Conservation (phyloP, 805 yeast genomes). For the Wickerhamiella hasegawae region DNA sequence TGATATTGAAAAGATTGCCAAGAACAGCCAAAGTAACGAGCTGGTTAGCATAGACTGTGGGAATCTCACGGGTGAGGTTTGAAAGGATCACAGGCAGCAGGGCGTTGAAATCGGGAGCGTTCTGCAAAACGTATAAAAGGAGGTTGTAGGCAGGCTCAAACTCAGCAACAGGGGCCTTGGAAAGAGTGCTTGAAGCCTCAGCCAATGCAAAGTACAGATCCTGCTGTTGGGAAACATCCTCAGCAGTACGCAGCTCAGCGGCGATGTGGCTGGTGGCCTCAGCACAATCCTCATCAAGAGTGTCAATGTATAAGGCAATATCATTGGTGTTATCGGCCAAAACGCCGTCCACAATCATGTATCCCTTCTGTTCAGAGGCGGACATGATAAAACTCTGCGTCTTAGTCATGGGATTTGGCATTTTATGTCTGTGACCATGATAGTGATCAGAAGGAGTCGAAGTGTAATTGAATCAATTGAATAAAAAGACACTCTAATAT, state of each 20-base stretch:
- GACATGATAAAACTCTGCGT: not conserved
- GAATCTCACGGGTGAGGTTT: slow-evolving; percentile 16
- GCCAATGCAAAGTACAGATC: slow-evolving; percentile 19
- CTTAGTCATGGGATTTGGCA: not conserved
- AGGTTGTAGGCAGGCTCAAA: slow-evolving; percentile 26
- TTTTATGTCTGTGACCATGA: too few species aligned
- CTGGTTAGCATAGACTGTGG: slow-evolving; percentile 15
- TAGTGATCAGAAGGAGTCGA: too few species aligned
- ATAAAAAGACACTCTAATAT: too few species aligned
- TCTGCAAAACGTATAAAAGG: slow-evolving; percentile 21
- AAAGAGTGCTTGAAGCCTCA: slow-evolving; percentile 16
- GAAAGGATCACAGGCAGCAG: slow-evolving; percentile 18
- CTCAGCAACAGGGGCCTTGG: slow-evolving; percentile 22
- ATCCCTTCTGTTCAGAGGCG: slow-evolving; percentile 6
- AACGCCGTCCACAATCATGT: slow-evolving; percentile 25
- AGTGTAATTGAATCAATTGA: too few species aligned
- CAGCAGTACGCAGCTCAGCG: slow-evolving; percentile 12
- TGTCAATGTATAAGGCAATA: slow-evolving; percentile 23
- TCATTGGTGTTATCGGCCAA: slow-evolving; percentile 23
- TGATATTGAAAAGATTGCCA: slow-evolving; percentile 26
- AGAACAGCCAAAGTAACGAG: slow-evolving; percentile 21
- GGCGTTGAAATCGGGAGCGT: slow-evolving; percentile 20
- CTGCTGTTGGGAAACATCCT: slow-evolving; percentile 15
- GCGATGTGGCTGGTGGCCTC: slow-evolving; percentile 14
- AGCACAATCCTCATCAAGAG: slow-evolving; percentile 16